Conservation (phyloP, 2,329 filamentous ascomycete species). For the Botrytis pseudocinerea region DNA sequence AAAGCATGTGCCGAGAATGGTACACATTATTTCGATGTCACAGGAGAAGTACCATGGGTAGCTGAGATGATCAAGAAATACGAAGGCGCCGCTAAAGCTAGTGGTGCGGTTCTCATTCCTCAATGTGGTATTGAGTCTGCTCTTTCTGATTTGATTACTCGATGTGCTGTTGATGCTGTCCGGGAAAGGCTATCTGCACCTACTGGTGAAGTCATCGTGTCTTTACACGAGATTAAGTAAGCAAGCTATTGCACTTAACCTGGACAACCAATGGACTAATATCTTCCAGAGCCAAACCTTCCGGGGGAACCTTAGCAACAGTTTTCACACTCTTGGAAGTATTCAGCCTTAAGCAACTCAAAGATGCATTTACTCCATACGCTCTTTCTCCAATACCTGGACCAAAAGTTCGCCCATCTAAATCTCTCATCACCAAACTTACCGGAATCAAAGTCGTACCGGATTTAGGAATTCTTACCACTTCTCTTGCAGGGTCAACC, state of each 20-base stretch:
- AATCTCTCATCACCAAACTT: constrained; percentile 47
- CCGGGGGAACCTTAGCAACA: constrained; percentile 69
- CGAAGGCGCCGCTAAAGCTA: constrained; percentile 52
- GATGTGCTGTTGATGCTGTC: constrained; percentile 50
- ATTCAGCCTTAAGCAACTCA: constrained; percentile 52
- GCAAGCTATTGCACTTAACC: constrained; percentile 36
- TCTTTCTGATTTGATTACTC: constrained; percentile 60
- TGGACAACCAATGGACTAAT: constrained; percentile 15
- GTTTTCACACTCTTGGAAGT: constrained; percentile 59
- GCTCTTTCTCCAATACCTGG: constrained; percentile 56
- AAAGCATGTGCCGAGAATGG: constrained; percentile 62
- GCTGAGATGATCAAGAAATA: constrained; percentile 62
- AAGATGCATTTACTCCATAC: constrained; percentile 51
- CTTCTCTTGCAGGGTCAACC: constrained; percentile 51
- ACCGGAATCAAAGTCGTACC: constrained; percentile 53
- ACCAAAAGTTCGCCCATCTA: constrained; percentile 29
- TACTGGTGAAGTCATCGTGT: constrained; percentile 56
- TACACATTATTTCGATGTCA: constrained; percentile 65
- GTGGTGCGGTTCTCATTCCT: constrained; percentile 60
- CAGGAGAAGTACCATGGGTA: constrained; percentile 60
- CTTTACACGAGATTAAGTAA: constrained; percentile 48
- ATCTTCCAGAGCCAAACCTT: constrained; percentile 49
- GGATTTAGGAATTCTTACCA: constrained; percentile 57
- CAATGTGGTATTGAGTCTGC: constrained; percentile 64
- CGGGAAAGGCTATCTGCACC: constrained; percentile 51